A percentile compares a stretch with the other conserved stretches of the same genome.
Conservation (phyloP, 129 eudicot genomes). For the Flaveria linearis region DNA sequence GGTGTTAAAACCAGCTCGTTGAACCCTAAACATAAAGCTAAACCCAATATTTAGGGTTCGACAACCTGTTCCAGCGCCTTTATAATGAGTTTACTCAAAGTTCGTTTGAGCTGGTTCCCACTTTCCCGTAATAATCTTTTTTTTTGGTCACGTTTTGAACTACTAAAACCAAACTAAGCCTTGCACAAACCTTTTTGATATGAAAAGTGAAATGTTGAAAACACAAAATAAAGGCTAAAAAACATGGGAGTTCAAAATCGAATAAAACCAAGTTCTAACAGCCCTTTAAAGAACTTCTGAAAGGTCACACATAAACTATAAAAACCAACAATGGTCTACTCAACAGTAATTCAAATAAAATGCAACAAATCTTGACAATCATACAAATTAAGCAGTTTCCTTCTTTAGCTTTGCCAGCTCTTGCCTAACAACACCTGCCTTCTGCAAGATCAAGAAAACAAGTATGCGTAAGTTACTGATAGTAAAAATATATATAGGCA, state of each 20-base stretch:
- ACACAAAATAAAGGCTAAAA: neutral
- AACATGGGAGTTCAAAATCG: slow-evolving; percentile 22
- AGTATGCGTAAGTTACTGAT: neutral
- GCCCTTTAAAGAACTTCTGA: slow-evolving; percentile 11
- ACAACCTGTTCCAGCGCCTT: too few species aligned
- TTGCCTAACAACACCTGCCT: slow-evolving; percentile 52
- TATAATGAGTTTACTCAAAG: too few species aligned
- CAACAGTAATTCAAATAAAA: slow-evolving; percentile 29
- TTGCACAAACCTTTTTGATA: neutral
- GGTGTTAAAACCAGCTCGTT: too few species aligned
- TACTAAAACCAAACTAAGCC: too few species aligned
- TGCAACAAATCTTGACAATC: slow-evolving; percentile 9
- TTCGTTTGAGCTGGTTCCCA: too few species aligned
- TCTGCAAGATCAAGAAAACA: slow-evolving; percentile 34
- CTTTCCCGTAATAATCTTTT: too few species aligned
- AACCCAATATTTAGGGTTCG: too few species aligned
- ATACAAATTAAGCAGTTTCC: slow-evolving; percentile 31
- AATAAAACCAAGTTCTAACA: slow-evolving; percentile 18
- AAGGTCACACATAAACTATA: slow-evolving; percentile 27
- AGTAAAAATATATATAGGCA: too few species aligned
- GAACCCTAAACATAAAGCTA: too few species aligned
- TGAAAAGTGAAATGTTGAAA: neutral
- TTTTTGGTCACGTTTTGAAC: too few species aligned
- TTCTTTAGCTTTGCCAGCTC: slow-evolving; percentile 53
- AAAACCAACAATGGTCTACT: slow-evolving; percentile 11